Percentiles rank a stretch among this genome's conserved stretches.
Conservation (phyloP, 331 rosid species). For the Rhamnella rubrinervis region DNA sequence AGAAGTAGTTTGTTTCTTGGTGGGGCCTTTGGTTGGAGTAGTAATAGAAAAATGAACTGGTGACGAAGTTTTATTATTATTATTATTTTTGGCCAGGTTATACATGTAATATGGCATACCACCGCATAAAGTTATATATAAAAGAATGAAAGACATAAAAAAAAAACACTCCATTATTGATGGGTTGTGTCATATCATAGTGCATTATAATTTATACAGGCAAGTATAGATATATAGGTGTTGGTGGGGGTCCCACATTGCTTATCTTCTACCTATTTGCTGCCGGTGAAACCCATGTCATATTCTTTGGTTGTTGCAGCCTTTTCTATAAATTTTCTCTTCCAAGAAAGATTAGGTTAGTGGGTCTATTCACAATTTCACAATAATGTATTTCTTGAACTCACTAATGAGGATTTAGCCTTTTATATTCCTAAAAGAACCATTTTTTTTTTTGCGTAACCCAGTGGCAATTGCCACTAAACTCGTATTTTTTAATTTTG, state of each 20-base stretch:
- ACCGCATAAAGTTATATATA: neutral
- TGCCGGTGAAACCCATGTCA: conserved; percentile 38
- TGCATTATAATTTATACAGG: neutral
- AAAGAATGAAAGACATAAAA: conserved; percentile 13
- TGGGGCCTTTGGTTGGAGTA: conserved; percentile 19
- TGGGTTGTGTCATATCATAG: conserved; percentile 19
- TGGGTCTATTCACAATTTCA: conserved; percentile 29
- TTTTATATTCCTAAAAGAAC: too few relatives aligned
- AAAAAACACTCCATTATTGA: conserved; percentile 36
- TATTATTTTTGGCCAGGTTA: neutral
- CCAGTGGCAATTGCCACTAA: too few relatives aligned
- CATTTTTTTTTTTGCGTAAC: too few relatives aligned
- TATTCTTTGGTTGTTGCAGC: conserved; percentile 4
- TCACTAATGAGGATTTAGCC: neutral
- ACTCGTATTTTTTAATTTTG: too few relatives aligned
- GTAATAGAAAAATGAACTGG: conserved; percentile 6
- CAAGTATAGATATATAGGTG: neutral
- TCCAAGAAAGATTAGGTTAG: neutral
- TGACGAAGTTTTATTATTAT: neutral
- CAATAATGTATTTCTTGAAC: neutral
- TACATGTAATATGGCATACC: conserved; percentile 8
- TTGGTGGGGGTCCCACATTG: neutral
- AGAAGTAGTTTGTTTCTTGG: conserved; percentile 1
- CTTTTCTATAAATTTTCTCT: neutral
- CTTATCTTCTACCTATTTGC: conserved; percentile 15